Percentiles rank a stretch among this genome's conserved stretches.
Conservation (phyloP, 345 rosid genomes). For the Chamaenerion angustifolium region DNA sequence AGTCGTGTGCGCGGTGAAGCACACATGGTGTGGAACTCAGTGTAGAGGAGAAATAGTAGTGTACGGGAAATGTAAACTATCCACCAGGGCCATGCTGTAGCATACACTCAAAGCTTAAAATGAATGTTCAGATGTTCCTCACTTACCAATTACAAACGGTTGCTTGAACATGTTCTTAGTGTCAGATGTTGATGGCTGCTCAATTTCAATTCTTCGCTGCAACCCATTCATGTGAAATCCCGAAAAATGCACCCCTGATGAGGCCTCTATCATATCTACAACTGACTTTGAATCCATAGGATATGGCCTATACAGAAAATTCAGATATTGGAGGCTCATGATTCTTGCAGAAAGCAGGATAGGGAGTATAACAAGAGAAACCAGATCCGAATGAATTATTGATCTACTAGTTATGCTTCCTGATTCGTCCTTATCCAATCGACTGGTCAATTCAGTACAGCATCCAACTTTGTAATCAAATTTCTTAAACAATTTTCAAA, state of each 20-base stretch:
- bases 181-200: conserved; percentile 36
- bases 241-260: conserved; percentile 76
- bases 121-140: too few relatives aligned
- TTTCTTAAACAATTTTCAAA: too few relatives aligned
- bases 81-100: too few relatives aligned
- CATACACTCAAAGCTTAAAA: too few relatives aligned
- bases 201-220: conserved; percentile 20
- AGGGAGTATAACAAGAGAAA: neutral
- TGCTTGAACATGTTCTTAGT: conserved; percentile 46
- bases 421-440: too few relatives aligned
- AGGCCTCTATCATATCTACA: conserved; percentile 78
- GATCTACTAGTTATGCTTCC: too few relatives aligned
- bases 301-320: conserved; percentile 13
- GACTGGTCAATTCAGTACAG: too few relatives aligned
- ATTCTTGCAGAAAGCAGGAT: neutral
- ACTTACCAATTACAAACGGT: conserved; percentile 86
- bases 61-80: too few relatives aligned
- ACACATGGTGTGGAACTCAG: too few relatives aligned
- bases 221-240: conserved; percentile 73
- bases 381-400: neutral
- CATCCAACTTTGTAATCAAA: too few relatives aligned
- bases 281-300: conserved; percentile 52
- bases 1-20: too few relatives aligned
- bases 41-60: too few relatives aligned
- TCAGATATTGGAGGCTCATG: conserved; percentile 6